Evolutionary conservation across 2,329 filamentous ascomycete genomes (phyloP), one percentile per base, ranked within the genome.

Genomic region (Alternaria consortialis): DNA sequence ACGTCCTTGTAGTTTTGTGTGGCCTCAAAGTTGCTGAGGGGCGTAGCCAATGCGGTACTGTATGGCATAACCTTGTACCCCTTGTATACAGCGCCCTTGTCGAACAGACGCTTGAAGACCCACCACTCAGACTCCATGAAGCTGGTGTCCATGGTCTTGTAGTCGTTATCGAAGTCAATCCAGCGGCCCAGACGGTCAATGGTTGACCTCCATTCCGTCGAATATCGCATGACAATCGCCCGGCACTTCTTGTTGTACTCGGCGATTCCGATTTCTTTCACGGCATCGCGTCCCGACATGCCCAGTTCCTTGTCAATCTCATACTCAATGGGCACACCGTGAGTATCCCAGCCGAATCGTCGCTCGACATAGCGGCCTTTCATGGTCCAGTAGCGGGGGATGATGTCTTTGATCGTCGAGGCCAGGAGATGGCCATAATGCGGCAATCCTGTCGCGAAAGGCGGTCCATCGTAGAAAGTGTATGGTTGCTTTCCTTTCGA

Each of bases 121-220:
- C 94, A 97, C 94, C 94, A 98, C 67, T 92, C 88, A 0, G 91
- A 91, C 82, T 97, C 94, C 94, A 97, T 98, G 81, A 96, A 98
- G 20, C 84, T 89, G n/a, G 90, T 86, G 78, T 98, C 91, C 93
- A 97, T 97, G 36, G 93, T 97, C 88, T 97, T 97, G 84, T 97
- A 97, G 78, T 97, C 93, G 72, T 97, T 95, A 80, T 98, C 94
- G 71, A 98, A 97, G 80, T 97, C 94, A 72, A 97, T 95, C 94
- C 94, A 98, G 59, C 94, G 90, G 58, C 94, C 94, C 40, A 98
- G 82, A 63, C 94, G 86, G 75, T 97, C 93, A 71, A 97, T 91
- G 27, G 93, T 97, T 65, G 88, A 83, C 72, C 93, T 88, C 94
- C 94, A 98, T 78, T 97, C 94, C 15, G 85, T 80, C 11, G 93